These are phyloP conservation scores for Crassisporium funariophilum DNA, from an alignment of 768 basidiomycete genomes.

Conservation along the genomic window DNA sequence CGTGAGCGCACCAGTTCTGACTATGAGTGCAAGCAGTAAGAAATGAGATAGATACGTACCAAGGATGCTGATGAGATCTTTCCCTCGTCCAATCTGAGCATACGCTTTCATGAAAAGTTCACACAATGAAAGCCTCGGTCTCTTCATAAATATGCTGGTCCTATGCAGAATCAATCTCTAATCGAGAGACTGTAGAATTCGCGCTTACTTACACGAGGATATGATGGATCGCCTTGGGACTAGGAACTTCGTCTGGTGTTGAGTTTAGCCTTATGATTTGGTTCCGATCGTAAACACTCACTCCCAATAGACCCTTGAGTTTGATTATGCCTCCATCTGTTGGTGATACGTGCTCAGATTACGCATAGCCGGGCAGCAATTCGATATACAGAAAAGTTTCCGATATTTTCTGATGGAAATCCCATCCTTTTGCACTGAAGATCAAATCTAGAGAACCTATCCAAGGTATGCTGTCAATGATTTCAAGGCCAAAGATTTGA, in stretches of 20 bases:
- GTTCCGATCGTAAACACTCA: neutral
- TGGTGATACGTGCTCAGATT: neutral
- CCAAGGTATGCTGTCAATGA: neutral
- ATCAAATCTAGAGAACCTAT: neutral
- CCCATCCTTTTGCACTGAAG: constrained; percentile 2
- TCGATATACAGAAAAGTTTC: neutral
- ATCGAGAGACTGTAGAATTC: constrained; percentile 8
- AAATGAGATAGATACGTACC: constrained; percentile 29
- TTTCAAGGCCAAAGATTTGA: neutral
- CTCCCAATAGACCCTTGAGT: constrained; percentile 4
- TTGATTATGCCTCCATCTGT: constrained; percentile 2
- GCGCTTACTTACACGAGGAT: constrained; percentile 36
- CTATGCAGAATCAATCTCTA: neutral
- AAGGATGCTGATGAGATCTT: constrained; percentile 50
- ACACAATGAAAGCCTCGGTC: neutral
- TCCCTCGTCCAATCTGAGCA: constrained; percentile 38
- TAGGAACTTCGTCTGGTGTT: constrained; percentile 26
- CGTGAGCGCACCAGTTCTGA: neutral
- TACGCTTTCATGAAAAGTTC: neutral
- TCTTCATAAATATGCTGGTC: constrained; percentile 8
- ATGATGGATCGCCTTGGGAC: constrained; percentile 40
- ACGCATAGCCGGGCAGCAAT: neutral
- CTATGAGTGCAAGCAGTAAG: neutral
- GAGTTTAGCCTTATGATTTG: neutral
- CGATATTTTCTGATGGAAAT: neutral